Conservation (phyloP, 2,329 filamentous ascomycete genomes). For the Eutypa lata region DNA sequence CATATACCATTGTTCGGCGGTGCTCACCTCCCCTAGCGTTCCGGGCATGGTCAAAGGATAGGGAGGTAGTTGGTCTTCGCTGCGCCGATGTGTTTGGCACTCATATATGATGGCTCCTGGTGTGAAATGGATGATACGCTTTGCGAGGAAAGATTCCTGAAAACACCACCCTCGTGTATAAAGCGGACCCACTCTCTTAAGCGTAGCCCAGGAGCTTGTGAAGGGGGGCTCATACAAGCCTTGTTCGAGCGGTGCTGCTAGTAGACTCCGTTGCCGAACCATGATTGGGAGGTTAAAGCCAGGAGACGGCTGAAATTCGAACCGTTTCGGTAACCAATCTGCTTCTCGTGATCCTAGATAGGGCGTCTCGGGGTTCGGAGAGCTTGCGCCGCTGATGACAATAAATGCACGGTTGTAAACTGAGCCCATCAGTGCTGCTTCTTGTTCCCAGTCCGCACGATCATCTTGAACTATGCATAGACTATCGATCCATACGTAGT, state of each 20-base stretch:
- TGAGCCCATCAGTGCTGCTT: slow-evolving; percentile 10
- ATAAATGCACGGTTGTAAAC: slow-evolving; percentile 13
- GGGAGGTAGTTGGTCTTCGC: slow-evolving; percentile 12
- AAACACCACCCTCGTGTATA: slow-evolving; percentile 14
- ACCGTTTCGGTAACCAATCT: slow-evolving; percentile 13
- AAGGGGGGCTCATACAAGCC: slow-evolving; percentile 13
- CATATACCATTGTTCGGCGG: slow-evolving; percentile 10
- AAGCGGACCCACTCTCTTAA: slow-evolving; percentile 13
- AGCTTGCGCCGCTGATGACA: slow-evolving; percentile 12
- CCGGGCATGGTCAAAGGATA: slow-evolving; percentile 9
- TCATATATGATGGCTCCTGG: slow-evolving; percentile 13
- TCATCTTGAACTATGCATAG: slow-evolving; percentile 14
- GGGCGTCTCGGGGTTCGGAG: slow-evolving; percentile 9
- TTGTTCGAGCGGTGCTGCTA: slow-evolving; percentile 12
- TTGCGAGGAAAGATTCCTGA: slow-evolving; percentile 12
- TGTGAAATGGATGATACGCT: slow-evolving; percentile 10
- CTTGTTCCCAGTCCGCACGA: slow-evolving; percentile 10
- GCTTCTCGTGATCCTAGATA: slow-evolving; percentile 10
- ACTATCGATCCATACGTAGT: slow-evolving; percentile 14
- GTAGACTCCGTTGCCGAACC: slow-evolving; percentile 10
- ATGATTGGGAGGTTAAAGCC: slow-evolving; percentile 8
- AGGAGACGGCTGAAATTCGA: slow-evolving; percentile 7
- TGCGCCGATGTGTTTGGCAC: slow-evolving; percentile 11
- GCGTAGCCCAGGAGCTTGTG: slow-evolving; percentile 9
- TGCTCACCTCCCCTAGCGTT: slow-evolving; percentile 8